Evolutionary conservation across 179 eudicot species (phyloP).

Genomic region (Corrigiola litoralis): DNA sequence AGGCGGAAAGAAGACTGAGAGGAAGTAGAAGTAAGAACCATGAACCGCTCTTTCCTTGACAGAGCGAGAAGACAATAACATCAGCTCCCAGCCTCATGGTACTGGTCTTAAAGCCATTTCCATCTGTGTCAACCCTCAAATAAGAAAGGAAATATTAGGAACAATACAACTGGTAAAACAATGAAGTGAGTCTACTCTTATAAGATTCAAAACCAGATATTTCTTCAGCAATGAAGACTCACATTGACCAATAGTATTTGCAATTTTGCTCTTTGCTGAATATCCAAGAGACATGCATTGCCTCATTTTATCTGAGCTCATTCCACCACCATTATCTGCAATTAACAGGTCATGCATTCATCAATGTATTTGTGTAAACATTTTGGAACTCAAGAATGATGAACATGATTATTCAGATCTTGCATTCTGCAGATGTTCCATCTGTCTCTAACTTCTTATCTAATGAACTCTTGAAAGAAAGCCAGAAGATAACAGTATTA

Average conservation of each 20-base stretch:
- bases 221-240: constrained; percentile 10
- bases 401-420: too few species aligned
- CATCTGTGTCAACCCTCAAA: constrained; percentile 41
- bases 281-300: constrained; percentile 85
- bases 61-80: constrained; percentile 73
- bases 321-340: constrained; percentile 85
- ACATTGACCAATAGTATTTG: constrained; percentile 82
- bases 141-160: constrained; percentile 2
- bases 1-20: neutral
- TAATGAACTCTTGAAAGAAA: too few species aligned
- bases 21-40: constrained; percentile 22
- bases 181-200: neutral
- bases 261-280: constrained; percentile 57
- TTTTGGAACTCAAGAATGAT: too few species aligned
- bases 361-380: too few species aligned
- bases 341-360: neutral
- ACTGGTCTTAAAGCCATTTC: constrained; percentile 93
- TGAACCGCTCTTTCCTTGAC: constrained; percentile 38
- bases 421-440: too few species aligned
- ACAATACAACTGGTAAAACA: neutral
- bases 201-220: neutral
- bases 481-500: too few species aligned
- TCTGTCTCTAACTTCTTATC: too few species aligned
- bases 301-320: constrained; percentile 69
- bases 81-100: constrained; percentile 96